A percentile compares a stretch with the other conserved stretches of the same genome.
These are phyloP conservation scores for Meira nashicola DNA, from an alignment of 1,284 basidiomycete genomes.

Conservation along the genomic window DNA sequence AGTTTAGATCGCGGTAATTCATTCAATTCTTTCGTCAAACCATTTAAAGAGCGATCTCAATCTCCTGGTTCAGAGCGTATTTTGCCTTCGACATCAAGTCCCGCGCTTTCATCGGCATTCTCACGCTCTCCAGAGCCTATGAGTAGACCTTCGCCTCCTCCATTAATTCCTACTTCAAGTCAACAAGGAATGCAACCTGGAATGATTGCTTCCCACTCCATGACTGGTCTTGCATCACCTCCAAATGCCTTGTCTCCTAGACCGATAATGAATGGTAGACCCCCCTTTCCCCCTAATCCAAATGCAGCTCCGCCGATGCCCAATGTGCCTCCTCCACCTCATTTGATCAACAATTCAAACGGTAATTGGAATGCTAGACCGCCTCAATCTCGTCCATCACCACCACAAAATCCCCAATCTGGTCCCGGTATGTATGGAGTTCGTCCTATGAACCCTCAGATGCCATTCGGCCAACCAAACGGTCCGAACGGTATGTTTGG, in stretches of 20 bases:
- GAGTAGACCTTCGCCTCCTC: background rate
- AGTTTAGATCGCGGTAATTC: constrained; percentile 23
- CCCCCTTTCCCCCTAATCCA: background rate
- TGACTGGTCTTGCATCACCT: too few relatives aligned
- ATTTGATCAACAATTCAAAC: background rate
- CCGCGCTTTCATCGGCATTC: constrained; percentile 28
- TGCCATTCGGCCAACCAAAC: too few relatives aligned
- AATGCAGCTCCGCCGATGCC: background rate
- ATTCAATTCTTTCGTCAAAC: constrained; percentile 31
- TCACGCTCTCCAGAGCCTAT: constrained; percentile 14
- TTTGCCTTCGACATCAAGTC: background rate
- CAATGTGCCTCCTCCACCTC: background rate
- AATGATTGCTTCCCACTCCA: too few relatives aligned
- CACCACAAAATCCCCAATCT: background rate
- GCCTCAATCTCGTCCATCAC: background rate
- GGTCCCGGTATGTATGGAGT: background rate
- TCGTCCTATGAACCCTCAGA: too few relatives aligned
- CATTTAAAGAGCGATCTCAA: background rate
- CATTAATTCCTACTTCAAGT: background rate
- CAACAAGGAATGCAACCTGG: too few relatives aligned
- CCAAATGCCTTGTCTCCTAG: too few relatives aligned
- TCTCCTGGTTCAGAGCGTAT: background rate
- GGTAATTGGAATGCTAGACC: background rate
- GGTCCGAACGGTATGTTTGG: background rate
- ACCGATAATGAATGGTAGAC: too few relatives aligned